Conservation (phyloP, 331 rosid genomes). For the Ulmus americana region DNA sequence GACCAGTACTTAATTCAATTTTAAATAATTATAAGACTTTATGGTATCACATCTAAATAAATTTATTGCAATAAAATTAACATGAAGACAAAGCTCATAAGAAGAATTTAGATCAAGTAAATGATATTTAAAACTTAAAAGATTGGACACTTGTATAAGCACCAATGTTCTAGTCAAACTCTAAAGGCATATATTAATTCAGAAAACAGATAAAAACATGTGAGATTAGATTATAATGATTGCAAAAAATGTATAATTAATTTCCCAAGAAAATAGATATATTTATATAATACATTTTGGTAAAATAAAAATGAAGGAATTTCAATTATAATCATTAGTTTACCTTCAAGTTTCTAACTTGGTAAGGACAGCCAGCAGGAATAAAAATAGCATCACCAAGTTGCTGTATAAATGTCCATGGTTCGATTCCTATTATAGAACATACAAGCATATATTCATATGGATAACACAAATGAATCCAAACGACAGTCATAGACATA, state of each 20-base stretch:
- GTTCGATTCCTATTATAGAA: slow-evolving; percentile 55
- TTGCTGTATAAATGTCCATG: slow-evolving; percentile 62
- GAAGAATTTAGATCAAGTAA: background rate
- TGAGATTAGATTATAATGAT: too few species aligned
- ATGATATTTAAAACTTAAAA: background rate
- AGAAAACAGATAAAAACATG: too few species aligned
- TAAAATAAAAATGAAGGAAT: background rate
- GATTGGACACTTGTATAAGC: background rate
- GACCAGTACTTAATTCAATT: too few species aligned
- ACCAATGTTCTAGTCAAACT: background rate
- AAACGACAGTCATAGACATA: background rate
- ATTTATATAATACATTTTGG: background rate
- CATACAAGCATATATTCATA: slow-evolving; percentile 1
- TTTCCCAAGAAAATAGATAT: too few species aligned
- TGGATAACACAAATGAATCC: slow-evolving; percentile 4
- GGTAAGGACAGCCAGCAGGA: slow-evolving; percentile 81
- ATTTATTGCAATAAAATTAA: background rate
- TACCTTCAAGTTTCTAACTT: slow-evolving; percentile 77
- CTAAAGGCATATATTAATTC: too few species aligned
- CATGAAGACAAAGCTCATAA: background rate
- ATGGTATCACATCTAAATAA: too few species aligned
- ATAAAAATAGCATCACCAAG: slow-evolving; percentile 71
- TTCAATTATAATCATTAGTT: background rate
- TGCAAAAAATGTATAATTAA: too few species aligned
- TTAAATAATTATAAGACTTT: too few species aligned